Base-by-base conservation (phyloP, 192 early-diverging fungal species). In the Haplosporangium gracile region DNA sequence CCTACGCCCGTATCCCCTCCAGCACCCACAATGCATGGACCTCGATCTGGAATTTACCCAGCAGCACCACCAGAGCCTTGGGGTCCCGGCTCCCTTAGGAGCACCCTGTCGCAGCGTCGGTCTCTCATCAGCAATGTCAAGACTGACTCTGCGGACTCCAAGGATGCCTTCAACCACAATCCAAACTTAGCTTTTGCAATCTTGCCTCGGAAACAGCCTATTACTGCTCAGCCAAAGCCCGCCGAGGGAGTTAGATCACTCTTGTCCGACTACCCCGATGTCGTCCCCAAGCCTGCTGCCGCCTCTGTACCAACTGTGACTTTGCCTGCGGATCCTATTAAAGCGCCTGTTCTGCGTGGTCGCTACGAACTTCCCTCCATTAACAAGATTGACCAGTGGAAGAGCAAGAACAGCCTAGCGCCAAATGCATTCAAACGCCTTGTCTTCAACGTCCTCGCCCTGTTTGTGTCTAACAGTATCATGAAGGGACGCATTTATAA, bases 321-420 rank as follows among this genome's bases (percentile, higher is more conserved):
- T 10, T 57, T 80, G 8, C 79, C 79, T 20, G 63, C 45, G 4
- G 74, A 86, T 43, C 75, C 84, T 43, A 69, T 70, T 32, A 68
- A 77, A 39, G 84, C 79, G 7, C 79, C 84, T 20, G 65, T 77
- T 39, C 49, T 86, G 15, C 40, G 70, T 57, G 84, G 84, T 6
- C 39, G 72, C 0, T 86, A 81, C 32, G 84, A 86, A 49, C 72
- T 86, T 7, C 84, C 79, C 10, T 81, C 79, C 22, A 86, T 86
- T 29, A 78, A 80, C 40, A 81, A 76, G 51, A 78, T 86, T 22
- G 84, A 86, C 40, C 75, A 81, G 55, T 86, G 84, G 84, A 80
- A 80, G 74, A 76, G 75, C 60, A 78, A 71, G 42, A 73, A 86
- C 49, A 49, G 29, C 34, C 84, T 81, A 4, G 78, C 79, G 3